Conservation (phyloP, 2,329 filamentous ascomycete genomes). For the Ploettnerulaceae sp. region DNA sequence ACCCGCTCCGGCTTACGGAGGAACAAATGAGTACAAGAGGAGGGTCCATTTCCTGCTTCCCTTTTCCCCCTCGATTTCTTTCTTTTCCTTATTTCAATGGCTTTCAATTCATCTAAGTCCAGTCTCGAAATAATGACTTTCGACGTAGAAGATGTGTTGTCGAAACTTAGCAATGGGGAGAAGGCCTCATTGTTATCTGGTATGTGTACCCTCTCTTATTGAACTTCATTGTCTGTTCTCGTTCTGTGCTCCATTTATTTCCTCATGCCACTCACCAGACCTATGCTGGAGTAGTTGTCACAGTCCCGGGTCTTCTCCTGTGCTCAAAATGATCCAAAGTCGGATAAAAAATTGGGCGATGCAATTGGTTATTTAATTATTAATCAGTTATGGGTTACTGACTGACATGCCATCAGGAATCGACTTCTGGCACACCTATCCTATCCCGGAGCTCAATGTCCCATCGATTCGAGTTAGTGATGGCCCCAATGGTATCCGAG, state of each 20-base stretch:
- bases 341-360: too few relatives aligned
- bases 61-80: not conserved
- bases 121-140: constrained; percentile 43
- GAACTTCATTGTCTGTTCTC: not conserved
- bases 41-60: not conserved
- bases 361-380: too few relatives aligned
- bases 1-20: too few relatives aligned
- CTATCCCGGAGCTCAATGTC: constrained; percentile 54
- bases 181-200: constrained; percentile 49
- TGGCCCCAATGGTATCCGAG: constrained; percentile 65
- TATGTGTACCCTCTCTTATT: constrained; percentile 22
- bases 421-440: constrained; percentile 66
- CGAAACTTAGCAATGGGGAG: constrained; percentile 46
- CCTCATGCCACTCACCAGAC: too few relatives aligned
- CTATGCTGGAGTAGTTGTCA: too few relatives aligned
- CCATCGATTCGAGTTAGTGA: constrained; percentile 63
- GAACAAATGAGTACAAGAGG: too few relatives aligned
- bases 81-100: not conserved
- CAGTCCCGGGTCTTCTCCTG: too few relatives aligned
- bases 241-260: not conserved
- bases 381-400: not conserved
- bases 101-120: not conserved
- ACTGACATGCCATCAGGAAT: constrained; percentile 40
- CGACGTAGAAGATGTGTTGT: constrained; percentile 47
- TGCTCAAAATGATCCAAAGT: too few relatives aligned